Conservation (phyloP, 208 protist genomes). For the Trypanosoma mega region DNA sequence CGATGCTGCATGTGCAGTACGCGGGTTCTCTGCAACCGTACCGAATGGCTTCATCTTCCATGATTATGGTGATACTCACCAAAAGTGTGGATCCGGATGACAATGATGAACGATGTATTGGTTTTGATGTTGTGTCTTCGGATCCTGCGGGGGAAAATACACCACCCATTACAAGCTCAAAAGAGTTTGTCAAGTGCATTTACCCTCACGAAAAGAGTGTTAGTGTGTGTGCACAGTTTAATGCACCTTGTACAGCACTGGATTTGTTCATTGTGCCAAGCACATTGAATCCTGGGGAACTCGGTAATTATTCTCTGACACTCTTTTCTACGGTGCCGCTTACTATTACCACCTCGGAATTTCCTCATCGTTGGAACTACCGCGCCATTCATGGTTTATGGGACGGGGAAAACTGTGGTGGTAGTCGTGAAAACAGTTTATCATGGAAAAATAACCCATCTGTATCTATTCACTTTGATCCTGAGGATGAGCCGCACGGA, state of each 20-base stretch:
- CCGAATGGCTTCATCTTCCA: conserved; percentile 31
- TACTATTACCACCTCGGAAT: conserved; percentile 34
- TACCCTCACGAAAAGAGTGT: conserved; percentile 39
- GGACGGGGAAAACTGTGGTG: conserved; percentile 71
- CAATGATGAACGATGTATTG: conserved; percentile 70
- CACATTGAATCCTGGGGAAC: conserved; percentile 39
- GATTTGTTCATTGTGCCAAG: conserved; percentile 76
- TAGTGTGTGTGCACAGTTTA: conserved; percentile 41
- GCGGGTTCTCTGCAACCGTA: conserved; percentile 22
- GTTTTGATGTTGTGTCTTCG: conserved; percentile 57
- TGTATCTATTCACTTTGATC: conserved; percentile 36
- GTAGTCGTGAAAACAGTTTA: conserved; percentile 47
- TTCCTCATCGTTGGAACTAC: conserved; percentile 79
- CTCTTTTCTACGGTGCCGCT: conserved; percentile 65
- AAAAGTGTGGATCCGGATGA: conserved; percentile 65
- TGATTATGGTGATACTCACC: conserved; percentile 56
- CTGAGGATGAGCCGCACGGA: conserved; percentile 13
- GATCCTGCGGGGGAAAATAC: conserved; percentile 29
- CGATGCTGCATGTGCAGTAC: conserved; percentile 44
- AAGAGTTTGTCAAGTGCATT: conserved; percentile 36
- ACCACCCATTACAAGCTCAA: conserved; percentile 47
- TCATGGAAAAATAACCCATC: conserved; percentile 88
- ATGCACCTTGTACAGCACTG: conserved; percentile 30
- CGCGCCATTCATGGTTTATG: conserved; percentile 52
- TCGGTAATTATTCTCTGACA: conserved; percentile 61